Percentiles rank a stretch among this genome's conserved stretches.
phyloP scores from a whole-genome alignment of 352 stramenopile species.

The Blastocystis sp. region DNA sequence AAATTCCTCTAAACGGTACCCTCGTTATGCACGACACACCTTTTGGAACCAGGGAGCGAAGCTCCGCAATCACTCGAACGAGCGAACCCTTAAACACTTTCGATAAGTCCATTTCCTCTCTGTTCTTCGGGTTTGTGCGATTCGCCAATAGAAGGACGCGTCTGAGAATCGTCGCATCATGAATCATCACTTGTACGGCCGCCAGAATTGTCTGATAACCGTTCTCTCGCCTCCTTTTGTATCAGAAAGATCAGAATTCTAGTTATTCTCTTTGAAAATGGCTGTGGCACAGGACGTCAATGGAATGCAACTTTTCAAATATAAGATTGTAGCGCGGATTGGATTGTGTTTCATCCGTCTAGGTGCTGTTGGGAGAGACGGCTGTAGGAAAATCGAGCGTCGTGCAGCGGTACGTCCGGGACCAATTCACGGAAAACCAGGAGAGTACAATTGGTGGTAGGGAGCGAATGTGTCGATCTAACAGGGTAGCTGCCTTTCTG shows the following conservation, averaged over 20 bases:
- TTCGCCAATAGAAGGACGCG: too few species aligned
- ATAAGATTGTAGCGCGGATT: conserved; percentile 13
- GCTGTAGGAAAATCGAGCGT: conserved; percentile 89
- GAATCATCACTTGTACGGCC: background rate
- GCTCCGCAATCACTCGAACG: conserved; percentile 36
- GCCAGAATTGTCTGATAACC: background rate
- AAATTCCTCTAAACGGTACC: background rate
- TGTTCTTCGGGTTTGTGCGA: background rate
- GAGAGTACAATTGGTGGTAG: conserved; percentile 82
- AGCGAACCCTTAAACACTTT: conserved; percentile 35
- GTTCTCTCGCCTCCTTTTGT: background rate
- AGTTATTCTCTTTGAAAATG: conserved; percentile 29
- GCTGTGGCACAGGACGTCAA: background rate
- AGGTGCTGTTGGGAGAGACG: conserved; percentile 74
- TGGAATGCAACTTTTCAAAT: conserved; percentile 47
- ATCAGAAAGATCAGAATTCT: too few species aligned
- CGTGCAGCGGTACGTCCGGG: conserved; percentile 85
- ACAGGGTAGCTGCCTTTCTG: conserved; percentile 79
- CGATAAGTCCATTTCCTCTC: conserved; percentile 26
- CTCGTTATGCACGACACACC: background rate
- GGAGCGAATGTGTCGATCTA: background rate
- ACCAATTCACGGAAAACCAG: conserved; percentile 86
- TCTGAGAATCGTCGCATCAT: background rate
- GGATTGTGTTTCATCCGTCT: background rate
- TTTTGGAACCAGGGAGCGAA: conserved; percentile 16